Conservation (phyloP, 2,329 filamentous ascomycete genomes). For the Exophiala sp. region DNA sequence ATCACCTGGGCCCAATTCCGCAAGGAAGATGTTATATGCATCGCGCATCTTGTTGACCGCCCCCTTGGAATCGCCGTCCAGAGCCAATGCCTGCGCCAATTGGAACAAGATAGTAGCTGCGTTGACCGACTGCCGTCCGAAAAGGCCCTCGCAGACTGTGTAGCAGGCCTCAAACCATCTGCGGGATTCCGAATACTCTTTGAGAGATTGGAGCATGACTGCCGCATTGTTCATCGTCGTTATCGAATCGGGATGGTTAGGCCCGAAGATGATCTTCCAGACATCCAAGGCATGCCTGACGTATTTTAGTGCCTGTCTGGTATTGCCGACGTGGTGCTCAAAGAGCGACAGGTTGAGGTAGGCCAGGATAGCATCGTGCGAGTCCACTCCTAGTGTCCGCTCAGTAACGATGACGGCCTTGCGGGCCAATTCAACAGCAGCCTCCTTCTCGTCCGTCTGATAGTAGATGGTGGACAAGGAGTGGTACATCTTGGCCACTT, state of each 20-base stretch:
- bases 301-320: conserved; percentile 77
- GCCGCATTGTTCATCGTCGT: conserved; percentile 98
- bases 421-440: conserved; percentile 86
- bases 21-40: conserved; percentile 91
- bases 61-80: conserved; percentile 91
- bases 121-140: conserved; percentile 84
- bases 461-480: conserved; percentile 94
- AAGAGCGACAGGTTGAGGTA: conserved; percentile 95
- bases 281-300: conserved; percentile 88
- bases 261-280: conserved; percentile 95
- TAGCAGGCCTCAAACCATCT: conserved; percentile 96
- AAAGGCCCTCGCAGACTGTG: conserved; percentile 79
- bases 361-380: conserved; percentile 85
- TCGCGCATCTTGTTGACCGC: conserved; percentile 93
- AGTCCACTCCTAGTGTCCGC: conserved; percentile 87
- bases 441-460: conserved; percentile 94
- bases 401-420: conserved; percentile 97
- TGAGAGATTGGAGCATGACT: conserved; percentile 94
- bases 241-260: conserved; percentile 92
- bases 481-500: conserved; percentile 93
- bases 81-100: conserved; percentile 84
- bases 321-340: conserved; percentile 86
- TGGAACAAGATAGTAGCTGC: conserved; percentile 95
- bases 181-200: conserved; percentile 89
- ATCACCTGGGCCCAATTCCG: conserved; percentile 78